Base-by-base conservation (phyloP, 331 rosid species). In the Dryas integrifolia region DNA sequence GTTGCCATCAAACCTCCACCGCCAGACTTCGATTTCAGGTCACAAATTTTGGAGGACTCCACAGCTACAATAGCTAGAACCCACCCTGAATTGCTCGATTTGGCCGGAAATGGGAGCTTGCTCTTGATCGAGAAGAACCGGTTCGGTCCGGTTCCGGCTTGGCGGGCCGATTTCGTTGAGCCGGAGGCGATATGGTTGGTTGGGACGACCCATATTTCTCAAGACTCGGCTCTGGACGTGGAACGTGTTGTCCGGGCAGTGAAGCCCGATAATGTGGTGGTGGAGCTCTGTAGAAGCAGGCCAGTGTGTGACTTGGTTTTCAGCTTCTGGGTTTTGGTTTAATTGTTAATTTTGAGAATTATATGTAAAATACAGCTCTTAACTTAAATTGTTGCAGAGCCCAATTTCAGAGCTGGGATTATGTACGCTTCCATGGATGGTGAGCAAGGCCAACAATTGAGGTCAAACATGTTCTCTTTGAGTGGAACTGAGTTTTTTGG, bases 251-350 rank as follows among this genome's bases (percentile, higher is more conserved):
- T 91, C 1, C 80, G 77, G 13, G 78, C 84, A n/a, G 83, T 94
- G 21, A 84, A 79, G 39, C 98, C 92, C 0, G 96, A 94, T 63
- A 88, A 89, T 72, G 96, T 89, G 9, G 96, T 83, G 49, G 96
- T 94, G 51, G 98, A 94, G 71, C 90, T 94, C 12, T 89, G 97
- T 8, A 84, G 97, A 83, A 91, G 98, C 93, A 88, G 98, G 97
- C 85, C 86, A 89, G 84, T 63, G 40, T 49, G 35, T 30, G 35
- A 30, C 35, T 30, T 30, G 35, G 35, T 30, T 30, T 30, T 30
- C 35, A 2, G 35, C 35, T 30, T 30, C 35, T 30, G 35, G 35
- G 35, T 30, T 30, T 30, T 30, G 35, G 35, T 30, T 30, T 30
- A 30, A 30, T 30, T 30, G 35, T 30, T 30, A 30, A 30, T 30